Evolutionary conservation across 1,139 yeast species (phyloP), one percentile per base, ranked within the genome.

Genomic region (Yamadazyma conglobata): DNA sequence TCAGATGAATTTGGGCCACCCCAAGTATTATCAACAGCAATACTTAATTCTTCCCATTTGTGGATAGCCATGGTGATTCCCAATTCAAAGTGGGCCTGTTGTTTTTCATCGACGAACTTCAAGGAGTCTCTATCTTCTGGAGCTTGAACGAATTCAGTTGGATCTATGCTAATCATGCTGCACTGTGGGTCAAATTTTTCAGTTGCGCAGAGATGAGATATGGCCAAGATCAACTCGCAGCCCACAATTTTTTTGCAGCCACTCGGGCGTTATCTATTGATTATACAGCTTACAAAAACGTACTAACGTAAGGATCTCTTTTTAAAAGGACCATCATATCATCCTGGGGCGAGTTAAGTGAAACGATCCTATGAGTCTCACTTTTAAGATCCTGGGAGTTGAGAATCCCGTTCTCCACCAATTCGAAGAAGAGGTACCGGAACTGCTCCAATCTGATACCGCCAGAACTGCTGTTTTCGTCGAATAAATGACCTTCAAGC

Each of bases 1-100:
- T 86, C 97, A 1, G 71, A 75, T 9, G 95, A 82, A 27, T 85
- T 85, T 10, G 95, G 77, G 2, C 98, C 99, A 37, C 98, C 99
- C 98, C 98, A 91, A 22, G 71, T 67, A 52, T 85, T 86, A n/a
- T 78, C 94, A n/a, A 93, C 98, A 0, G 98, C 98, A 1, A 86
- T 81, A 31, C 75, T 71, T 34, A 91, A 66, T 26, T 85, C 91
- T 39, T 87, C 94, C 98, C 98, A 91, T 40, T 74, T 72, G 56
- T 88, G 77, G 10, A 91, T 59, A 22, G 85, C 80, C 94, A 89
- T 83, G 28, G 96, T 82, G 1, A 86, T 91, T 7, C 96, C 97
- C n/a, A 91, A 70, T 57, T 89, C 97, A 48, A 91, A 88, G 43
- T 83, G 78, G 15, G 83, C 88, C 56, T 84, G 94, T 42, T 78